Base-by-base conservation (phyloP, 139 green algal genomes). In the Edaphochlamys debaryana region DNA sequence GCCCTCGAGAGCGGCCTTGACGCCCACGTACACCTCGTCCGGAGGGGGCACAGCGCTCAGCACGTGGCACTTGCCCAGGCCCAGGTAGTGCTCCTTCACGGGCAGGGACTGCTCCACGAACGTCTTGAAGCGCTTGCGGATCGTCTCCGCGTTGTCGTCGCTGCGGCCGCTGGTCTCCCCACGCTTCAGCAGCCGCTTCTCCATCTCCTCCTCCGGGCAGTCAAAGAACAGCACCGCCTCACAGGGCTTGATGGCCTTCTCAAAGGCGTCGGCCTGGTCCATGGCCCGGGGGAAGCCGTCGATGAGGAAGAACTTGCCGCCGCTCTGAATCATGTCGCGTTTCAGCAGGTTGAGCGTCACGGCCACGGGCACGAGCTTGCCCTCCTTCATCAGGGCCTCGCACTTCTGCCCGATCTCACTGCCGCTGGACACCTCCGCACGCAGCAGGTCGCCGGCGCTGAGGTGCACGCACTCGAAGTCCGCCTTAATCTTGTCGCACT, bases 41-140 rank as follows among this genome's bases (percentile, higher is more conserved):
- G 72, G 71, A 9, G 42, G 3, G 13, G 54, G 63, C 36, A 78
- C 67, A 48, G 82, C 41, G 92, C 96, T 75, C 85, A 83, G 52
- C 23, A 83, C 89, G 22, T 79, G 69, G 75, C 84, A 88, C 88
- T 97, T 98, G 71, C 90, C 91, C 87, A 89, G 78, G 2, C 32
- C 45, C 41, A 92, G 77, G 71, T 98, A 98, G 90, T 96, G 87
- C n/a, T 96, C 73, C 38, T 98, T 90, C 3, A 98, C 94, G 2
- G 96, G 96, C 91, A 98, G 88, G 68, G 85, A 95, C 58, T 92
- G 81, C 48, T 96, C 90, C 45, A 96, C 66, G 70, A 99, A 98
- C n/a, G 95, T 96, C 73, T 92, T 90, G 86, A 99, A 99, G 36
- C 97, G 93, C 90, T 99, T 99, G 41, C 87, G 86, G 86, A 99